These are phyloP conservation scores for Solanum pimpinellifolium DNA, from an alignment of 257 asterid genomes.

Conservation along the genomic window DNA sequence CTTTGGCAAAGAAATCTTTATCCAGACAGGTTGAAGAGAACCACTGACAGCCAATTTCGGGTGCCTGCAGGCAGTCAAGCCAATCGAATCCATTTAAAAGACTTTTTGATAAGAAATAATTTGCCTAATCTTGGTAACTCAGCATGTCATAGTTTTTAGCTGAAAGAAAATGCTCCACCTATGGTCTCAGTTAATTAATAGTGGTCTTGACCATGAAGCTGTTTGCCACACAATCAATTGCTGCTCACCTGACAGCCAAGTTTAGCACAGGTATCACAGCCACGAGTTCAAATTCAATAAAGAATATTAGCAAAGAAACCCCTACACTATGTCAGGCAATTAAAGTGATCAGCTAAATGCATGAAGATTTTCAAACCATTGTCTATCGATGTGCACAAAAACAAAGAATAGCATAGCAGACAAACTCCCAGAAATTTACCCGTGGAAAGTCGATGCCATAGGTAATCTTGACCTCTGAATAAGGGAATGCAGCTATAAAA, in stretches of 20 bases:
- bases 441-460: constrained; percentile 83
- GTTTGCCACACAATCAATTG: background rate
- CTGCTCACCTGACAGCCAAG: background rate
- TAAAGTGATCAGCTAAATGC: background rate
- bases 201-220: background rate
- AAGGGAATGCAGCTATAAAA: constrained; percentile 73
- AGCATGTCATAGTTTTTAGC: background rate
- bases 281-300: background rate
- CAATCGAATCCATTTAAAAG: background rate
- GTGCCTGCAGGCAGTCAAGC: constrained; percentile 40
- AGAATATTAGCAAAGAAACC: background rate
- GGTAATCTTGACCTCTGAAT: constrained; percentile 37
- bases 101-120: background rate
- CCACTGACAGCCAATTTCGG: constrained; percentile 85
- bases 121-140: background rate
- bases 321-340: background rate
- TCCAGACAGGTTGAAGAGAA: constrained; percentile 45
- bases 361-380: background rate
- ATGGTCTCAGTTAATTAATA: background rate
- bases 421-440: constrained; percentile 17
- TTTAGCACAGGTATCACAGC: background rate
- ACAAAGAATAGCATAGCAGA: background rate
- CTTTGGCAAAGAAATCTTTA: constrained; percentile 36
- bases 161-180: background rate
- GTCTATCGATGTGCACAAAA: background rate